Percentiles rank a stretch among this genome's conserved stretches.
phyloP scores from a whole-genome alignment of 2,329 filamentous ascomycete genomes.

The Aureobasidium melanogenum region DNA sequence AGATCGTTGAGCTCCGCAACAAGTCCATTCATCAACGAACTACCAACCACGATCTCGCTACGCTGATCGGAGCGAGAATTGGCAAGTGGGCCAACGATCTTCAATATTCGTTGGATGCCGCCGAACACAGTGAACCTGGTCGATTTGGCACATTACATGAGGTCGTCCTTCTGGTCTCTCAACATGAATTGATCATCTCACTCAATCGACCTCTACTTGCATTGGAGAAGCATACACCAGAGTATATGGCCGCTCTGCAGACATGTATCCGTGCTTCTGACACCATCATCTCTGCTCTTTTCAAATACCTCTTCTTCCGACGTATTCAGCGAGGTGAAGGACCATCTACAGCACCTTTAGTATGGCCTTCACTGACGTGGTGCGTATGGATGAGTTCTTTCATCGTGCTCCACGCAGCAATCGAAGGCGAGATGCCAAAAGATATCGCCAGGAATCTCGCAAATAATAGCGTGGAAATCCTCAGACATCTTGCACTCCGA shows the following conservation, averaged over 20 bases:
- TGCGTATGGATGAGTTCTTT: constrained; percentile 46
- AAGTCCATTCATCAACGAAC: constrained; percentile 41
- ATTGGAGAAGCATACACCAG: constrained; percentile 33
- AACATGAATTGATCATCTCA: constrained; percentile 44
- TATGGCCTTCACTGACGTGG: constrained; percentile 47
- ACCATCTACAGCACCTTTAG: constrained; percentile 22
- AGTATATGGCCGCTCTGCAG: constrained; percentile 42
- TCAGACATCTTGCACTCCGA: constrained; percentile 12
- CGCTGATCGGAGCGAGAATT: constrained; percentile 41
- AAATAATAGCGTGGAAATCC: constrained; percentile 13
- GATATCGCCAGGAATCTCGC: constrained; percentile 27
- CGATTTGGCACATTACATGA: constrained; percentile 30
- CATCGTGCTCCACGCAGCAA: constrained; percentile 43
- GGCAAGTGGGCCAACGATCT: constrained; percentile 47
- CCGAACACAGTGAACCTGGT: constrained; percentile 16
- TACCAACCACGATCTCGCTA: constrained; percentile 28
- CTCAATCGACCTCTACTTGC: constrained; percentile 44
- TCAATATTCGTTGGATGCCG: constrained; percentile 27
- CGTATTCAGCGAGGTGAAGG: constrained; percentile 10
- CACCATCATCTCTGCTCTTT: constrained; percentile 32
- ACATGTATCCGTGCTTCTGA: constrained; percentile 44
- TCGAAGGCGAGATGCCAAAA: constrained; percentile 35
- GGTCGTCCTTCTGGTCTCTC: constrained; percentile 35
- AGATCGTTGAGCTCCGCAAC: constrained; percentile 45
- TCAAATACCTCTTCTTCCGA: constrained; percentile 27